A percentile compares a stretch with the other conserved stretches of the same genome.
phyloP scores from a whole-genome alignment of 192 early-diverging fungal genomes.

The Coemansia sp. region DNA sequence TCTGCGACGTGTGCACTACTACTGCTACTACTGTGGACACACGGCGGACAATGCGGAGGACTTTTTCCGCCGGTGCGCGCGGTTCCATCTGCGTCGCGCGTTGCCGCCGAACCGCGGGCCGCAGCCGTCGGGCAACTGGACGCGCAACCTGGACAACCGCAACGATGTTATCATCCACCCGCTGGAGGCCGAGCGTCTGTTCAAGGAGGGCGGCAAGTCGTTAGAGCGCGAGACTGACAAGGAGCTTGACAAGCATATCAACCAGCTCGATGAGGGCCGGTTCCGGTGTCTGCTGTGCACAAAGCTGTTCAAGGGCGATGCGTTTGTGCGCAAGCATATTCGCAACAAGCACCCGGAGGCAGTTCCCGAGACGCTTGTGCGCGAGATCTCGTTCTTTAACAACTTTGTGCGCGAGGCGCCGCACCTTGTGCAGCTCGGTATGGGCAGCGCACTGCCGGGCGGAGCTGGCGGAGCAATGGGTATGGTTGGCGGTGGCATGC shows the following conservation, averaged over 20 bases:
- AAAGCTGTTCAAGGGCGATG: conserved; percentile 92
- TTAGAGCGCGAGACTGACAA: conserved; percentile 54
- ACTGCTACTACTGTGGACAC: conserved; percentile 92
- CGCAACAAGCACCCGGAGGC: conserved; percentile 80
- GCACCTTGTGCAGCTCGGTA: conserved; percentile 62
- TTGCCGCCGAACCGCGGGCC: conserved; percentile 29
- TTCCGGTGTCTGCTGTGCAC: conserved; percentile 86
- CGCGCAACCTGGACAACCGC: conserved; percentile 51
- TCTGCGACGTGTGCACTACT: conserved; percentile 85
- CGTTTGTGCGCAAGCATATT: conserved; percentile 95
- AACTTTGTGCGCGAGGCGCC: conserved; percentile 86
- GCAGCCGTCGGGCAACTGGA: conserved; percentile 50
- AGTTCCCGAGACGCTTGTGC: conserved; percentile 57
- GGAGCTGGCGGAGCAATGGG: conserved; percentile 7
- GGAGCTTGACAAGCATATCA: conserved; percentile 47
- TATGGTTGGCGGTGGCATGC: conserved; percentile 17
- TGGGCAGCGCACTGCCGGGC: conserved; percentile 28
- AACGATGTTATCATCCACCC: conserved; percentile 59
- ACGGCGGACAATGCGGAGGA: conserved; percentile 84
- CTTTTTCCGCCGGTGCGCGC: conserved; percentile 73
- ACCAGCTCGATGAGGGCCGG: conserved; percentile 69
- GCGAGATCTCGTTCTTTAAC: conserved; percentile 80
- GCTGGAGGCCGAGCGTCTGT: conserved; percentile 49
- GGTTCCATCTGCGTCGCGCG: conserved; percentile 59
- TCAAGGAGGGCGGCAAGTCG: conserved; percentile 54